Evolutionary conservation across 371 early-diverging fungal species (phyloP), one percentile per base, ranked within the genome.

Genomic region (Apophysomyces sp.): DNA sequence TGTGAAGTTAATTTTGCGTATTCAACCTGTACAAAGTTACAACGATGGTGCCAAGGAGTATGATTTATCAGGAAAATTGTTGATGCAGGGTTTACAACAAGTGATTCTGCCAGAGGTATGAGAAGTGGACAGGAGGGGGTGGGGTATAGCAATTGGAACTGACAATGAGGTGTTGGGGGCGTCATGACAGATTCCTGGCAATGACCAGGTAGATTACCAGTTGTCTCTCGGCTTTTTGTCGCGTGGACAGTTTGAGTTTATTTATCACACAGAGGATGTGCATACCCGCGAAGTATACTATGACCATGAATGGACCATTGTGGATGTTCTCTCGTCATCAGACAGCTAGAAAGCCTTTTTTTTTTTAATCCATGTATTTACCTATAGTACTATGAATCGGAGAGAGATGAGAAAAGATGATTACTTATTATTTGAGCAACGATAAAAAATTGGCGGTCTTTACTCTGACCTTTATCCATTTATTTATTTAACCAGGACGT

Each of bases 191-290:
- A 67, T 71, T 40, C 72, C 77, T 16, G 58, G 65, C 15, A 64
- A 63, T 31, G 71, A 58, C 9, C 52, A 37, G 21, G 64, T 72
- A 6, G 76, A 68, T 13, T 78, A 81, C 58, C 49, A 60, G 18
- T 57, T 88, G 18, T 85, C 88, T 0, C 69, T 86, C 13, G 86
- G 83, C 65, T 88, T 88, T 63, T 66, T 86, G 60, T 84, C 86
- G 41, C 73, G 84, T 16, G 88, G 88, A 15, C 80, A 80, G 55
- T 88, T 78, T 67, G 82, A 86, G 66, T 71, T 88, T 26, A 68
- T 86, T 2, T 86, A 86, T 66, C 86, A 88, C 66, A 84, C 80
- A n/a, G 86, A 88, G 63, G 86, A 88, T 68, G 82, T 88, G 18
- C 76, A 79, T 49, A 76, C 81, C 15, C 74, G 84, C n/a, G 61